phyloP scores from a whole-genome alignment of 129 eudicot species.

The Centrapalus pauciflorus region DNA sequence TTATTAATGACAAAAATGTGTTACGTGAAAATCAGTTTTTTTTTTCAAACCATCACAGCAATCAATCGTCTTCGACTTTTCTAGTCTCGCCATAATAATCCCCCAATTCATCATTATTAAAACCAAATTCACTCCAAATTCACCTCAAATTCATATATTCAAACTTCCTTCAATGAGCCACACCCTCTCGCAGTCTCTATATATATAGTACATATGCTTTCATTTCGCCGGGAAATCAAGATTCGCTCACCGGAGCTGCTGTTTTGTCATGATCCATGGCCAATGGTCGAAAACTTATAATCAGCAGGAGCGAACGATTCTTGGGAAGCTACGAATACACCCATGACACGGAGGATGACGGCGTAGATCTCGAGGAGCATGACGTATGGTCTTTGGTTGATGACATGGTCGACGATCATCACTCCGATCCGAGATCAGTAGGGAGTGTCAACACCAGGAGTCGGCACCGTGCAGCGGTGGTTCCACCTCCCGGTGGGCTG shows the following conservation, averaged over 20 bases:
- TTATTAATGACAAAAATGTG: too few species aligned
- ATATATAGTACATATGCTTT: constrained; percentile 34
- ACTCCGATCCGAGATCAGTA: neutral
- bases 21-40: too few species aligned
- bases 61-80: too few species aligned
- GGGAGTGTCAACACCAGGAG: constrained; percentile 11
- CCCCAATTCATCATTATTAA: constrained; percentile 26
- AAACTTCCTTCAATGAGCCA: too few species aligned
- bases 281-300: constrained; percentile 61
- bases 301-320: constrained; percentile 65
- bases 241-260: constrained; percentile 12
- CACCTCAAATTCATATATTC: constrained; percentile 38
- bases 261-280: constrained; percentile 53
- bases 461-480: constrained; percentile 10
- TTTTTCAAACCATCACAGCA: too few species aligned
- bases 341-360: constrained; percentile 27
- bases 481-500: constrained; percentile 43
- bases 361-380: constrained; percentile 56
- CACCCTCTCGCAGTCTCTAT: too few species aligned
- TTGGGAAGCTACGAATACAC: constrained; percentile 43
- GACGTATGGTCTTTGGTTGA: constrained; percentile 80
- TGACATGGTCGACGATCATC: constrained; percentile 26
- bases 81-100: constrained; percentile 30
- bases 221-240: constrained; percentile 26
- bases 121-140: constrained; percentile 54